Percentiles rank a stretch among this genome's conserved stretches.
phyloP scores from a whole-genome alignment of 805 yeast species.

The Saccharomycopsis capsularis region DNA sequence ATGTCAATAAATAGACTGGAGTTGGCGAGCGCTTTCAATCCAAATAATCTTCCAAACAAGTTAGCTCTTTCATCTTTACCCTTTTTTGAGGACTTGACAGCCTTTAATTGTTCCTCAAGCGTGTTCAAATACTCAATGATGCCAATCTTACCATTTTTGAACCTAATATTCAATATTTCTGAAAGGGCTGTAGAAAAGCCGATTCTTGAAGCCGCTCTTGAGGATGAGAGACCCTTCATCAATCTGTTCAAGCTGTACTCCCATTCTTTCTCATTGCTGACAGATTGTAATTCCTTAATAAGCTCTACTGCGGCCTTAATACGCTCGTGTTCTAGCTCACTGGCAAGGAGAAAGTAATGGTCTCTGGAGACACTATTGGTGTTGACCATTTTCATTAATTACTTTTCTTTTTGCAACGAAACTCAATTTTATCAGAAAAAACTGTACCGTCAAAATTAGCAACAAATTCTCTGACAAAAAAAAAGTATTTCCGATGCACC shows the following conservation, averaged over 20 bases:
- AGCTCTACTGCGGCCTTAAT: constrained; percentile 62
- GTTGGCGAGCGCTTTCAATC: constrained; percentile 67
- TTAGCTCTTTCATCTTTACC: constrained; percentile 80
- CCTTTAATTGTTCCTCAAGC: constrained; percentile 32
- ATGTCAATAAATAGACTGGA: constrained; percentile 35
- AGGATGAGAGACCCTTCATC: constrained; percentile 72
- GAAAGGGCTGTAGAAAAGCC: constrained; percentile 87
- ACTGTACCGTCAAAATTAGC: too few relatives aligned
- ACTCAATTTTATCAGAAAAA: too few relatives aligned
- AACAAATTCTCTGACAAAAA: too few relatives aligned
- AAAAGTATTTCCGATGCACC: too few relatives aligned
- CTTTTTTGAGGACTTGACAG: constrained; percentile 40
- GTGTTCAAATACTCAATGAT: constrained; percentile 33
- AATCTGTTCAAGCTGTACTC: constrained; percentile 73
- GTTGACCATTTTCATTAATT: background rate
- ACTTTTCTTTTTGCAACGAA: too few relatives aligned
- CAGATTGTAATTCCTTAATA: constrained; percentile 48
- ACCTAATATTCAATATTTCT: constrained; percentile 44
- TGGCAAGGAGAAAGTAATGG: constrained; percentile 68
- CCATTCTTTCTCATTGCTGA: constrained; percentile 53
- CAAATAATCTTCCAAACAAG: constrained; percentile 79
- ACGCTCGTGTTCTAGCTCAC: constrained; percentile 68
- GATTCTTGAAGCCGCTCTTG: constrained; percentile 74
- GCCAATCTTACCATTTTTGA: constrained; percentile 31
- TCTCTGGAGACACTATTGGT: constrained; percentile 33